Base-by-base conservation (phyloP, 2,329 filamentous ascomycete species). In the Colletotrichum nymphaeae region DNA sequence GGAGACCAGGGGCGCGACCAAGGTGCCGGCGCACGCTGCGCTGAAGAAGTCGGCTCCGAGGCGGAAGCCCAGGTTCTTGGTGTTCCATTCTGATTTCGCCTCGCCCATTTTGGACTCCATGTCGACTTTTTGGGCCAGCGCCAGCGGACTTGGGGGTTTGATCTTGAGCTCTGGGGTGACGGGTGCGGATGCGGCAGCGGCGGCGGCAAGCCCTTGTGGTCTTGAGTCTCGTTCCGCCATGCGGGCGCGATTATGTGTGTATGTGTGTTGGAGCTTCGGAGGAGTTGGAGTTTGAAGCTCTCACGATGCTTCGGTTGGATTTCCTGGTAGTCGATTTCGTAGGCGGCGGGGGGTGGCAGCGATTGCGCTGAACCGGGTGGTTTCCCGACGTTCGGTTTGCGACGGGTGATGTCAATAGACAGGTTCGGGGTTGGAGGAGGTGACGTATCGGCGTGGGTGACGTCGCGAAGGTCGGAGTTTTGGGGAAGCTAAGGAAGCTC, bases 1-100 rank as follows among this genome's bases (percentile, higher is more conserved):
- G 49, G 93, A 93, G 75, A 98, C 96, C 52, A 97, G 81, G 1
- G 95, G 95, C 67, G 95, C 94, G 60, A 98, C 93, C 74, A 97
- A 85, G 7, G 88, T 89, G 2, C 93, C 94, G 12, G 95, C 94
- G 58, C 90, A 88, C 2, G 89, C 88, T 1, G 94, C 95, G 78
- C 93, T 92, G 57, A 89, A 82, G 26, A 89, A 82, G 84, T 98
- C 95, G 19, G 91, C 89, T 56, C 87, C 90, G 14, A 97, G 79
- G 65, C 95, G 89, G 76, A 88, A 81, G 16, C 88, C 89, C 68
- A 97, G 83, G 77, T 94, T 92, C 76, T 90, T 89, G 28, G 94
- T 95, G 81, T 97, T 97, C 93, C 94, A 96, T 82, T 35, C 57
- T 16, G 19, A 16, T 46, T 58, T 63, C 1, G 26, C 26, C 63